Base-by-base conservation (phyloP, 305 asterid genomes). In the Fraxinus velutina region DNA sequence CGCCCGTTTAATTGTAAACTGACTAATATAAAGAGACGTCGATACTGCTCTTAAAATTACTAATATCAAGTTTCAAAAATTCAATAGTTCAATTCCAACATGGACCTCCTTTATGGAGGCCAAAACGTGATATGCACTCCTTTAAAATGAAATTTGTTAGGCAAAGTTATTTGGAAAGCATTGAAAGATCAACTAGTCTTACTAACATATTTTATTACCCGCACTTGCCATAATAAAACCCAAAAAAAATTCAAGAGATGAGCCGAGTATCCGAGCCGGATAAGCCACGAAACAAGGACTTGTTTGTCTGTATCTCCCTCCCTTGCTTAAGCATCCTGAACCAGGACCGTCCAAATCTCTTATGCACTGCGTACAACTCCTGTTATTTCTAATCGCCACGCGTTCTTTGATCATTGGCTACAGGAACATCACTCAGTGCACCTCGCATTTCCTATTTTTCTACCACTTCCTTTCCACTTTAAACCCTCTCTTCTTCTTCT, bases 281-380 rank as follows among this genome's bases (percentile, higher is more conserved):
- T 55, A 17, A 55, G 66, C 66, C 66, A 55, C 3, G 9, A 5
- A 17, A 55, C 24, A 17, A 17, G 66, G 24, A 55, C 10, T 1
- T 55, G 10, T 55, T 55, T 55, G 66, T 55, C 66, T 55, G 66
- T 55, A 1, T 17, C 10, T 17, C 66, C 66, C 10, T 15, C 66
- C 70, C 83, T 74, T 33, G 21, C 75, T 74, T 55, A 32, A 80
- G 71, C 83, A 82, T 83, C 85, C 85, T 71, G 84, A 33, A 33
- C 37, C 37, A 33, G 37, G 37, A 33, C 39, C 76, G 86, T 86
- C 87, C 86, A 84, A 86, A 80, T 73, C 79, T 39, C 60, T 57
- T 1, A 57, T 57, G 68, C 68, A 57, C 4, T 6, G 29, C 29
- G 68, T 57, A 57, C 68, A 19, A 57, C 24, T 19, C 4, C 29